Conservation (phyloP, 345 rosid species). For the Gossypioides kirkii region DNA sequence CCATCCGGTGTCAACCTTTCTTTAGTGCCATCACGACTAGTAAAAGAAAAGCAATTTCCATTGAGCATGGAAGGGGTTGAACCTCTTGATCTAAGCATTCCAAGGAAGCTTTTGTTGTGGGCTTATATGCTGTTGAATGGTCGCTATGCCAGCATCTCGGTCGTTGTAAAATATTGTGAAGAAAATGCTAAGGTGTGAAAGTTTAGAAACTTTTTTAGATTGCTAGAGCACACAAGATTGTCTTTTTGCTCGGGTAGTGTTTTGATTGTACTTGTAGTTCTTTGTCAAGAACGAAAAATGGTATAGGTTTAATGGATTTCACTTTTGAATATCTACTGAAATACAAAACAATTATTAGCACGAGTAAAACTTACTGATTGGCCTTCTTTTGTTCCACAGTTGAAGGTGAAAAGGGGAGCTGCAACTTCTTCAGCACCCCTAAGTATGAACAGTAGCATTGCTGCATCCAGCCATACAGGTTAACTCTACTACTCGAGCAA, state of each 20-base stretch:
- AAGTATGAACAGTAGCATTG: conserved; percentile 22
- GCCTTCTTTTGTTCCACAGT: conserved; percentile 33
- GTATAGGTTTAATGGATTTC: neutral
- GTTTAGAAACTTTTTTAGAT: neutral
- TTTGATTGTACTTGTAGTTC: neutral
- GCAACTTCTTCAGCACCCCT: conserved; percentile 32
- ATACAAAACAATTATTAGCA: neutral
- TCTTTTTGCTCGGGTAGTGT: neutral
- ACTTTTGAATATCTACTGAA: neutral
- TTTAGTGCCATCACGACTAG: conserved; percentile 47
- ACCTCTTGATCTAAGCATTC: conserved; percentile 75
- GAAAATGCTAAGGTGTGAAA: conserved; percentile 74
- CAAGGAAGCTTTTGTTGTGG: conserved; percentile 94
- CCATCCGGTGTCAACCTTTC: conserved; percentile 65
- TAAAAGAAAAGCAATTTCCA: conserved; percentile 36
- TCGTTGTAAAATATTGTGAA: conserved; percentile 79
- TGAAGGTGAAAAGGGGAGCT: conserved; percentile 70
- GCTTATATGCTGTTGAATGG: conserved; percentile 75
- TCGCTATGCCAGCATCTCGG: conserved; percentile 63
- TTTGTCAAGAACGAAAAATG: neutral
- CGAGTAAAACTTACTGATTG: neutral
- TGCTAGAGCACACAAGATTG: neutral
- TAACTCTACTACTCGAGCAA: neutral
- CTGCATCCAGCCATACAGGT: conserved; percentile 49
- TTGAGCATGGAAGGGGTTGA: conserved; percentile 66